phyloP scores from a whole-genome alignment of 169 alveolate species.

The Cyclospora cayetanensis region DNA sequence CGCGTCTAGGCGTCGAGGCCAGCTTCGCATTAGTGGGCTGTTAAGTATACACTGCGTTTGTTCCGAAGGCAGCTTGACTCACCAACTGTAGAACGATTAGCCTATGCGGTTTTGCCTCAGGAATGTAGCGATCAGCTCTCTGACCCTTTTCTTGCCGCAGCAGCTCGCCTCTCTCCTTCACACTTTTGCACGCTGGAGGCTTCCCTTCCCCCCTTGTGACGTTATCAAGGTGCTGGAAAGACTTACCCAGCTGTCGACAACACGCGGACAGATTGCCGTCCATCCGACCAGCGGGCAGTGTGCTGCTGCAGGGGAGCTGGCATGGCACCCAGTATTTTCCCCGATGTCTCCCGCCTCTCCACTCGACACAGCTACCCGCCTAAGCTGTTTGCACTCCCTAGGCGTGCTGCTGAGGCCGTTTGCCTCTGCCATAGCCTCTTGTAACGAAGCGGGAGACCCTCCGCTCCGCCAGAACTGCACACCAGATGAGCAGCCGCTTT shows the following conservation, averaged over 20 bases:
- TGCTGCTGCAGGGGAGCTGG: background rate
- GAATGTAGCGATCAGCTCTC: background rate
- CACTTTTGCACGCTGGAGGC: conserved; percentile 36
- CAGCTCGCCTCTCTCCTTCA: conserved; percentile 1
- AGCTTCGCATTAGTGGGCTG: too few relatives aligned
- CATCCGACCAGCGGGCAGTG: too few relatives aligned
- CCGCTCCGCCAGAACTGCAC: background rate
- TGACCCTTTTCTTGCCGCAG: background rate
- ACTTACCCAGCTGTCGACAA: conserved; percentile 2
- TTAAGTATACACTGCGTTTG: too few relatives aligned
- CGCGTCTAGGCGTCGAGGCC: too few relatives aligned
- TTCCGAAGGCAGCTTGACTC: too few relatives aligned
- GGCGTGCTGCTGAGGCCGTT: conserved; percentile 35
- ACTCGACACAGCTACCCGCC: conserved; percentile 13
- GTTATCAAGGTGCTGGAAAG: background rate
- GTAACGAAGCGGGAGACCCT: background rate
- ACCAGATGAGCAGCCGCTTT: background rate
- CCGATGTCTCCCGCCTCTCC: background rate
- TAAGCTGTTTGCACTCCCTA: conserved; percentile 40
- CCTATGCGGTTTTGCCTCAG: conserved; percentile 20
- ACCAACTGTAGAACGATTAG: too few relatives aligned
- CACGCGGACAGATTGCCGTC: too few relatives aligned
- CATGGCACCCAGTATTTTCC: conserved; percentile 30
- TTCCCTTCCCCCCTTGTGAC: background rate
- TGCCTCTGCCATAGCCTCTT: conserved; percentile 7